Evolutionary conservation across 768 basidiomycete species (phyloP).

Genomic region (Hydnum rufescens): DNA sequence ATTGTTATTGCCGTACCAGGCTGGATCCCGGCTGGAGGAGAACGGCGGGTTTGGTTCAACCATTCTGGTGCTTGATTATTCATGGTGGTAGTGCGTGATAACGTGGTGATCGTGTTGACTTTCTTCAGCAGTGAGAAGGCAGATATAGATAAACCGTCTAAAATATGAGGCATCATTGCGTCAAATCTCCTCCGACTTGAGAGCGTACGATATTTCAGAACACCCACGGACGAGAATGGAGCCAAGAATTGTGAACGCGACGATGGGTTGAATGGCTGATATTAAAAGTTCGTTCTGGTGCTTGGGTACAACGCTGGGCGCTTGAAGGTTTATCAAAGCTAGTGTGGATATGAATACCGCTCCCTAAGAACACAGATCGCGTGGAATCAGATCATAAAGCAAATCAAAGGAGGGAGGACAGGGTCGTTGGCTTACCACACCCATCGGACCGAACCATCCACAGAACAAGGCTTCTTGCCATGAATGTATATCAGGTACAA

Average conservation of each 20-base stretch:
- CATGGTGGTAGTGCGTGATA: neutral
- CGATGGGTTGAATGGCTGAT: neutral
- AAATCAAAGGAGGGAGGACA: too few species aligned
- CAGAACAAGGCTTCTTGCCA: neutral
- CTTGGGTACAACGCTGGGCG: neutral
- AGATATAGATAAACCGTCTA: conserved; percentile 2
- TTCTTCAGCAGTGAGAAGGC: neutral
- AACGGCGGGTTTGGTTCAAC: too few species aligned
- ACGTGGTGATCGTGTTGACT: neutral
- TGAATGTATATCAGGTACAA: neutral
- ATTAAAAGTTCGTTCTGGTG: neutral
- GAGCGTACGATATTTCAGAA: too few species aligned
- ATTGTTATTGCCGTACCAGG: too few species aligned
- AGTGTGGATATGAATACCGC: conserved; percentile 1
- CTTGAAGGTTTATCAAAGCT: neutral
- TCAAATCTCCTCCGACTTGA: neutral
- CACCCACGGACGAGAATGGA: conserved; percentile 1
- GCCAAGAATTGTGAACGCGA: neutral
- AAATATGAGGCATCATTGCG: neutral
- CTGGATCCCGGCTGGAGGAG: too few species aligned
- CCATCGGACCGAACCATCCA: conserved; percentile 3
- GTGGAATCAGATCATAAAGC: too few species aligned
- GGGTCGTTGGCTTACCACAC: conserved; percentile 1
- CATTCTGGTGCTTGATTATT: neutral
- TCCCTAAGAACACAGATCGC: too few species aligned